Percentiles rank a stretch among this genome's conserved stretches.
phyloP scores from a whole-genome alignment of 2,329 filamentous ascomycete genomes.

The Phialemonium atrogriseum region DNA sequence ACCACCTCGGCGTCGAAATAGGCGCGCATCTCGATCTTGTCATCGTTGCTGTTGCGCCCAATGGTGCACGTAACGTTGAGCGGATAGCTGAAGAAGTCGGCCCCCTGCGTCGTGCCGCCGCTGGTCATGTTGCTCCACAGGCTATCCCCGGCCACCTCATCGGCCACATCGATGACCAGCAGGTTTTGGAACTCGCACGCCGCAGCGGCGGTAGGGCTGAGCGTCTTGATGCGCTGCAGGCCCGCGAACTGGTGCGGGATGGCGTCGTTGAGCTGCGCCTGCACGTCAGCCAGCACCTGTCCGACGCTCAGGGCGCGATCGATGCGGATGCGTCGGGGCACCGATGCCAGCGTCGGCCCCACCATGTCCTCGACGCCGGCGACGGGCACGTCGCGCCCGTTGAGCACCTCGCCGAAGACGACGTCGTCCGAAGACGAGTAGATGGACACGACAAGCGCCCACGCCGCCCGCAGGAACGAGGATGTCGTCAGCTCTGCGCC shows the following conservation, averaged over 20 bases:
- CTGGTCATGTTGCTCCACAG: slow-evolving; percentile 13
- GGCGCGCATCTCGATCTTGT: slow-evolving; percentile 9
- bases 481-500: slow-evolving; percentile 7
- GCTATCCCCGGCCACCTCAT: slow-evolving; percentile 6
- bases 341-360: slow-evolving; percentile 13
- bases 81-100: slow-evolving; percentile 15
- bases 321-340: slow-evolving; percentile 11
- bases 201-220: slow-evolving; percentile 4
- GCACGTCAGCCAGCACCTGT: slow-evolving; percentile 7
- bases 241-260: slow-evolving; percentile 13
- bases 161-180: slow-evolving; percentile 10
- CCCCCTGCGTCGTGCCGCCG: slow-evolving; percentile 10
- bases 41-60: not conserved
- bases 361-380: slow-evolving; percentile 11
- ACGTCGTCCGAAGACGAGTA: slow-evolving; percentile 11
- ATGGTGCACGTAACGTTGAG: slow-evolving; percentile 15
- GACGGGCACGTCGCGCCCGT: slow-evolving; percentile 13
- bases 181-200: slow-evolving; percentile 15
- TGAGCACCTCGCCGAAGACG: slow-evolving; percentile 14
- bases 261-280: slow-evolving; percentile 9
- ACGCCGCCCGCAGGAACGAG: slow-evolving; percentile 11
- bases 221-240: slow-evolving; percentile 11
- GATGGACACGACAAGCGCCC: slow-evolving; percentile 12
- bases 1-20: slow-evolving; percentile 12
- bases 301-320: slow-evolving; percentile 5